Conservation (phyloP, 2,329 filamentous ascomycete genomes). For the Onygenales sp. region DNA sequence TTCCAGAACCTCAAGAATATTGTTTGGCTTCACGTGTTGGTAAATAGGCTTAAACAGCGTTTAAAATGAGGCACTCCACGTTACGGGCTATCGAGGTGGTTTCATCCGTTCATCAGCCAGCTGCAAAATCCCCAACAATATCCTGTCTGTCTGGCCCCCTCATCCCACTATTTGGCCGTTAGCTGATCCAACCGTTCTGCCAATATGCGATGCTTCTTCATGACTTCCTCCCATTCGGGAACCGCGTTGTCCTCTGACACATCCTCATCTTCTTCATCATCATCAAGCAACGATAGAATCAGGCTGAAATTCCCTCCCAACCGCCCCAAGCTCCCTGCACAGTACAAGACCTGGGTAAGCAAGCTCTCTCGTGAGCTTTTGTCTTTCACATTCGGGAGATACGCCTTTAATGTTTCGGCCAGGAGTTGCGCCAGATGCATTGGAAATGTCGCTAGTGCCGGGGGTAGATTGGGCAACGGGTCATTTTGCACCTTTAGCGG, state of each 20-base stretch:
- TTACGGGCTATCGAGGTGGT: no score
- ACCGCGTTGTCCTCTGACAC: slow-evolving; percentile 33
- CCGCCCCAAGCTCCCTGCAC: slow-evolving; percentile 79
- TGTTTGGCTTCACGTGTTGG: no score
- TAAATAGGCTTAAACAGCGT: no score
- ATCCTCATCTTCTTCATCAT: slow-evolving; percentile 28
- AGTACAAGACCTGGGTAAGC: slow-evolving; percentile 86
- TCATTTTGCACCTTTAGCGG: slow-evolving; percentile 18
- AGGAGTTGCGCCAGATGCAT: slow-evolving; percentile 74
- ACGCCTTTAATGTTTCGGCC: slow-evolving; percentile 62
- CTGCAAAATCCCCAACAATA: background rate
- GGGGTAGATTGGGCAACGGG: slow-evolving; percentile 50
- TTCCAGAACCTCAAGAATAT: no score
- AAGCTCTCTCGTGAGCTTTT: slow-evolving; percentile 74
- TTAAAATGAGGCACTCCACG: no score
- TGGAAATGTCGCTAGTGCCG: slow-evolving; percentile 73
- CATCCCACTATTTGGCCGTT: slow-evolving; percentile 19
- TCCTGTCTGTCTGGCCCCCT: slow-evolving; percentile 7
- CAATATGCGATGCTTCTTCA: slow-evolving; percentile 76
- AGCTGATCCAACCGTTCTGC: slow-evolving; percentile 54
- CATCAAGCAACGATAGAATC: slow-evolving; percentile 58
- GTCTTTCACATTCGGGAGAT: slow-evolving; percentile 75
- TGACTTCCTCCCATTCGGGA: slow-evolving; percentile 72
- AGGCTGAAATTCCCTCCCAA: slow-evolving; percentile 89
- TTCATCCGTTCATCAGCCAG: background rate